Conservation (phyloP, 2,329 filamentous ascomycete genomes). For the Alternaria hordeiaustralica region DNA sequence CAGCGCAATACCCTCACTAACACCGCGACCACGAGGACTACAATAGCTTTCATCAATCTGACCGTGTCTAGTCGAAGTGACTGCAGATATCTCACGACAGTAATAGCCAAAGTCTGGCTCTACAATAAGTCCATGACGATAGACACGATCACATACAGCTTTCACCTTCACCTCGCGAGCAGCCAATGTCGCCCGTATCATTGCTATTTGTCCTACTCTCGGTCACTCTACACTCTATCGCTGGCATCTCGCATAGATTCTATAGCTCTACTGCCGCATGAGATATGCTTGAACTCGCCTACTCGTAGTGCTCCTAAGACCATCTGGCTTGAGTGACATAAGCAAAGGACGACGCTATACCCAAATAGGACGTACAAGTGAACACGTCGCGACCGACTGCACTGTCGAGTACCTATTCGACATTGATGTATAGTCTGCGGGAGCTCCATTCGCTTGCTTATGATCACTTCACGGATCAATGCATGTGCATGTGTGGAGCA, state of each 20-base stretch:
- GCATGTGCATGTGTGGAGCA: neutral
- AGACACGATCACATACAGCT: neutral
- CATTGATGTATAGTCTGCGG: no score
- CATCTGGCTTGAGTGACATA: no score
- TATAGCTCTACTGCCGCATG: neutral
- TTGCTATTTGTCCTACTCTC: neutral
- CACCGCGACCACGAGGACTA: neutral
- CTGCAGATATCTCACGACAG: accelerated
- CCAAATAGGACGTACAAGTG: no score
- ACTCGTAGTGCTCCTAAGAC: no score
- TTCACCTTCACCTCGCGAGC: neutral
- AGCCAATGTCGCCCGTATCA: neutral
- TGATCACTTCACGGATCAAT: accelerated
- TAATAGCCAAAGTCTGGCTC: neutral
- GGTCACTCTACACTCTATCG: accelerated
- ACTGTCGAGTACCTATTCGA: no score
- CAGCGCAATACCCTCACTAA: neutral
- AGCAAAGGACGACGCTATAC: no score
- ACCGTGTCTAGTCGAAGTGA: neutral
- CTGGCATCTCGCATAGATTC: neutral
- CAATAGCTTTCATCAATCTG: neutral
- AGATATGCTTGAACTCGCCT: no score
- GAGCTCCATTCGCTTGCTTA: no score
- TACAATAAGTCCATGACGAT: neutral
- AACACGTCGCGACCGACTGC: no score